Percentiles rank a stretch among this genome's conserved stretches.
phyloP scores from a whole-genome alignment of 2,329 filamentous ascomycete species.

The Diplodia sapinea region DNA sequence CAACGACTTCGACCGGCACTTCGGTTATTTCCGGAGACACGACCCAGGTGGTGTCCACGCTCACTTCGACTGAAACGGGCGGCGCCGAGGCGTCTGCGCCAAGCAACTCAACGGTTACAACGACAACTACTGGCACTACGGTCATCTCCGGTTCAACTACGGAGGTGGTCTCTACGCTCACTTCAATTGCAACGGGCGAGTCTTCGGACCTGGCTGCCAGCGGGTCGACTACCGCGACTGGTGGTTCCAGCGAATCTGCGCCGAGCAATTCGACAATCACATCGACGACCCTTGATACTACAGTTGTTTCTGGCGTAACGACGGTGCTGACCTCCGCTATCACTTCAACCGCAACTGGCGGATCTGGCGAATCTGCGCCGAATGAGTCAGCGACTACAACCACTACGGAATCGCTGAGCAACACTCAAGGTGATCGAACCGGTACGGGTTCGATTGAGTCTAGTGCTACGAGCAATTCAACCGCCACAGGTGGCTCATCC shows the following conservation, averaged over 20 bases:
- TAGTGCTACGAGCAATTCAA: not conserved
- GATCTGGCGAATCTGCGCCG: not conserved
- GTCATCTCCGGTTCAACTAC: not conserved
- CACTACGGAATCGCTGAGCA: no score
- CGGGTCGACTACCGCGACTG: not conserved
- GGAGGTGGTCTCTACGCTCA: not conserved
- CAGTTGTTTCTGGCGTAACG: not conserved
- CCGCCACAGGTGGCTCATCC: conserved; percentile 33
- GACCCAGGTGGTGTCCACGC: conserved; percentile 2
- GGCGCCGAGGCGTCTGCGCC: not conserved
- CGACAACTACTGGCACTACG: not conserved
- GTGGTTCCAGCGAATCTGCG: not conserved
- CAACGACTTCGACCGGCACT: not conserved
- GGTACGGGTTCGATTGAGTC: not conserved
- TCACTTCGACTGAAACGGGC: not conserved
- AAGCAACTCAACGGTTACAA: conserved; percentile 13
- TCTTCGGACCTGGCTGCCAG: not conserved
- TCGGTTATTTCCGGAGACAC: not conserved
- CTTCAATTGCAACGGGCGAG: conserved; percentile 9
- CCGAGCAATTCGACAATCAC: conserved; percentile 14
- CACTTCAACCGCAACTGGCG: not conserved
- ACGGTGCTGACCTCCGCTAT: not conserved
- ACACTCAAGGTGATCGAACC: no score
- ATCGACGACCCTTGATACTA: not conserved
- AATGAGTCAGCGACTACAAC: not conserved